Evolutionary conservation across 176 grass and related monocot genomes (phyloP).

Genomic region (Saccharum spontaneum): DNA sequence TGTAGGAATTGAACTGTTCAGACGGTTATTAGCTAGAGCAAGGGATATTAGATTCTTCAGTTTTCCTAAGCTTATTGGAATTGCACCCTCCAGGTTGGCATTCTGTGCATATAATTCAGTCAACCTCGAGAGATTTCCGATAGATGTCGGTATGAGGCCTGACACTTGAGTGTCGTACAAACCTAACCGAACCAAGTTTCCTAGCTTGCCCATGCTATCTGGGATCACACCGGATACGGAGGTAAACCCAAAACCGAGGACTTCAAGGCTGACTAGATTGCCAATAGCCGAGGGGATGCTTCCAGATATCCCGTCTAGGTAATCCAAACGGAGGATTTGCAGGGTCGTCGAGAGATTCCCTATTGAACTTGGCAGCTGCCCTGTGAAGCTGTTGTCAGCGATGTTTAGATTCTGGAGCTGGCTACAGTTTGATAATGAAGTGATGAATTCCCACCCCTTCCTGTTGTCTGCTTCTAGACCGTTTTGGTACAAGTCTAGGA

Average conservation of each 20-base stretch:
- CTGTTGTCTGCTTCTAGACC: background rate
- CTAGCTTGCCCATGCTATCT: too few relatives aligned
- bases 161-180: too few relatives aligned
- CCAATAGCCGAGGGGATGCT: background rate
- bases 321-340: background rate
- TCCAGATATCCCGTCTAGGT: background rate
- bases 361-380: background rate
- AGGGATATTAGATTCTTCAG: background rate
- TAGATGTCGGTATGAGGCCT: too few relatives aligned
- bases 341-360: background rate
- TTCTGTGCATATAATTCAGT: too few relatives aligned
- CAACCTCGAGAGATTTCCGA: too few relatives aligned
- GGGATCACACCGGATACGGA: too few relatives aligned
- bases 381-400: background rate
- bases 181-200: too few relatives aligned
- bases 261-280: background rate
- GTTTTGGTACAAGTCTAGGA: too few relatives aligned
- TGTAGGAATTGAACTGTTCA: background rate
- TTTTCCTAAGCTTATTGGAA: slow-evolving; percentile 5
- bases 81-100: background rate
- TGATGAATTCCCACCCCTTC: background rate
- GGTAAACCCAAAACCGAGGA: too few relatives aligned
- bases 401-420: background rate
- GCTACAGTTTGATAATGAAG: background rate
- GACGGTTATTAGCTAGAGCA: background rate